A percentile compares a stretch with the other conserved stretches of the same genome.
These are phyloP conservation scores for Kluyveromyces nonfermentans DNA, from an alignment of 805 yeast genomes.

Conservation along the genomic window DNA sequence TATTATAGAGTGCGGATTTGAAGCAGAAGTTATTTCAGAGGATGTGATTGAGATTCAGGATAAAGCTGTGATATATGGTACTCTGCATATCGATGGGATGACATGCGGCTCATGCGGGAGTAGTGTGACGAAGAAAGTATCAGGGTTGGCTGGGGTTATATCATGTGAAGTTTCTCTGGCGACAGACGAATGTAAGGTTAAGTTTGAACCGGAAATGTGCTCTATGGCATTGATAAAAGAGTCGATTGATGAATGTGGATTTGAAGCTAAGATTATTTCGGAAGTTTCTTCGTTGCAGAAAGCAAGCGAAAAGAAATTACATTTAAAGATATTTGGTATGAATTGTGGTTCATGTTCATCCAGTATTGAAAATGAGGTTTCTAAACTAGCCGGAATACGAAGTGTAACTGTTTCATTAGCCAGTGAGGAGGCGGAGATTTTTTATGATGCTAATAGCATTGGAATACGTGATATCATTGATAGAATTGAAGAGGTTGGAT, in stretches of 20 bases:
- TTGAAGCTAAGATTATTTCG: conserved; percentile 37
- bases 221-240: conserved; percentile 34
- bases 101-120: conserved; percentile 83
- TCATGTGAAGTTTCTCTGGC: conserved; percentile 58
- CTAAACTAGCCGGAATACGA: conserved; percentile 37
- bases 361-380: conserved; percentile 40
- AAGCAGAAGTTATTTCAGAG: conserved; percentile 26
- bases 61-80: conserved; percentile 2
- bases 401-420: conserved; percentile 42
- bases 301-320: conserved; percentile 6
- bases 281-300: conserved; percentile 5
- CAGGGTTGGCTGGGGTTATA: conserved; percentile 40
- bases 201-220: conserved; percentile 33
- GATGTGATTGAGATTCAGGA: background rate
- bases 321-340: conserved; percentile 46
- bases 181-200: conserved; percentile 62
- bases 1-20: conserved; percentile 73
- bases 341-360: conserved; percentile 48
- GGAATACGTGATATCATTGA: conserved; percentile 61
- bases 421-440: conserved; percentile 45
- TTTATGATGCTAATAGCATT: conserved; percentile 38
- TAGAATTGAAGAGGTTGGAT: conserved; percentile 41
- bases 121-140: conserved; percentile 50
- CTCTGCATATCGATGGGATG: conserved; percentile 54
- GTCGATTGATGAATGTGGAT: conserved; percentile 69